These are phyloP conservation scores for Tylopilus microsporus DNA, from an alignment of 1,284 basidiomycete species.

Conservation along the genomic window DNA sequence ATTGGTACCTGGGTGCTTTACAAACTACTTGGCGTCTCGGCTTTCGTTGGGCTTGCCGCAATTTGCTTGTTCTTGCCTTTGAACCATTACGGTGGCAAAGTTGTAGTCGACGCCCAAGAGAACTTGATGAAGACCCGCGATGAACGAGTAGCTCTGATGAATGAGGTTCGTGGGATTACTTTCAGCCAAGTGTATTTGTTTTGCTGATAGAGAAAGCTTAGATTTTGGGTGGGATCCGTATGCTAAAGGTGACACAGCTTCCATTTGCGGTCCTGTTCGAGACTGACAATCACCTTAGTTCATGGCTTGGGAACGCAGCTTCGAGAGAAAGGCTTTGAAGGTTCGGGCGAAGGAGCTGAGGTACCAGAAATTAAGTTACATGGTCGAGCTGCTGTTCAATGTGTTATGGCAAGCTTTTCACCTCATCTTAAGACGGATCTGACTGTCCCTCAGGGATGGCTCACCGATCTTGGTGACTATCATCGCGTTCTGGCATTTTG, in stretches of 20 bases:
- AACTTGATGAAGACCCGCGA: constrained; percentile 90
- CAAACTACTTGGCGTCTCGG: constrained; percentile 74
- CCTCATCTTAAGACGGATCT: constrained; percentile 8
- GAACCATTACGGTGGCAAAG: constrained; percentile 82
- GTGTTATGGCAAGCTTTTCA: constrained; percentile 61
- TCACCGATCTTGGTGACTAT: constrained; percentile 73
- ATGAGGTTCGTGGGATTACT: constrained; percentile 53
- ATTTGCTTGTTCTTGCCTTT: constrained; percentile 81
- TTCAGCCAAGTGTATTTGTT: neutral
- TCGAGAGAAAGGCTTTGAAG: constrained; percentile 71
- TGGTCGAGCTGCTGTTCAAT: constrained; percentile 78
- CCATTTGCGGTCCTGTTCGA: neutral
- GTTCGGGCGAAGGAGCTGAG: constrained; percentile 77
- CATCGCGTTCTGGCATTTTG: constrained; percentile 80
- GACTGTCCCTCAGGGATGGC: constrained; percentile 48
- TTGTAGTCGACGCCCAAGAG: constrained; percentile 81
- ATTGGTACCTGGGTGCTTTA: constrained; percentile 81
- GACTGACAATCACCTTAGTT: constrained; percentile 47
- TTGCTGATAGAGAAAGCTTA: constrained; percentile 23
- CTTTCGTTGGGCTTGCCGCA: constrained; percentile 77
- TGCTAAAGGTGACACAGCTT: constrained; percentile 66
- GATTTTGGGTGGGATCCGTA: constrained; percentile 85
- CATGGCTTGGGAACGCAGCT: constrained; percentile 93
- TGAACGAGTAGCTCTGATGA: constrained; percentile 87
- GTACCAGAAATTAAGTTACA: constrained; percentile 81